Base-by-base conservation (phyloP, 2,329 filamentous ascomycete species). In the Apiospora phragmitis region DNA sequence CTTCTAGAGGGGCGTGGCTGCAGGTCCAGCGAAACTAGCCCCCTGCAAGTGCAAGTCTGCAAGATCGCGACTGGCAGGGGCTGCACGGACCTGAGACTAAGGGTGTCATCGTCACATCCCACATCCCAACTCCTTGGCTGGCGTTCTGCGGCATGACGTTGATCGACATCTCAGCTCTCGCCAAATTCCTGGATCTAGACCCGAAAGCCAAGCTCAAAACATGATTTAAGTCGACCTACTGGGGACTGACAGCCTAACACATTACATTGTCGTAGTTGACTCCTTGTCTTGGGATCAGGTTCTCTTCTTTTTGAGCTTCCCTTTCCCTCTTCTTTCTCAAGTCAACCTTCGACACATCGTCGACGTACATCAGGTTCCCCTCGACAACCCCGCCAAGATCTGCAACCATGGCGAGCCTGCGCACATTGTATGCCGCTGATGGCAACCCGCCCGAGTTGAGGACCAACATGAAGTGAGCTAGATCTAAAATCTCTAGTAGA, bases 381-480 rank as follows among this genome's bases (percentile, higher is more conserved):
- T 62, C 29, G 32, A 62, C 21, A 38, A n/a, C 55, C 32, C 55
- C 29, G 55, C 55, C 55, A 62, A 38, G 42, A 24, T 67, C 55
- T 29, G 59, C 47, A 70, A 74, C 68, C 43, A 80, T 80, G 79
- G 73, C 77, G 70, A 75, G 74, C 68, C 71, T 76, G 8, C 71
- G 74, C 45, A 72, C 73, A 38, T 72, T 77, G 29, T 77, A 77
- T 55, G 74, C 74, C 72, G 76, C 77, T 24, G 72, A 79, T 70
- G 77, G 74, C 74, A 72, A 76, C 70, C 73, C 72, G 18, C 75
- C 76, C 35, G 78, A 75, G 70, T 67, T 77, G 47, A 75, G 76
- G 70, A 77, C 76, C 16, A 79, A 79, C 41, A 78, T 74, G 71
- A 74, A 71, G 72, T 73, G 62, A 67, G 71, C 68, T 29, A 47